Evolutionary conservation across 192 early-diverging fungal species (phyloP), one percentile per base, ranked within the genome.

Genomic region (Podila epigama): DNA sequence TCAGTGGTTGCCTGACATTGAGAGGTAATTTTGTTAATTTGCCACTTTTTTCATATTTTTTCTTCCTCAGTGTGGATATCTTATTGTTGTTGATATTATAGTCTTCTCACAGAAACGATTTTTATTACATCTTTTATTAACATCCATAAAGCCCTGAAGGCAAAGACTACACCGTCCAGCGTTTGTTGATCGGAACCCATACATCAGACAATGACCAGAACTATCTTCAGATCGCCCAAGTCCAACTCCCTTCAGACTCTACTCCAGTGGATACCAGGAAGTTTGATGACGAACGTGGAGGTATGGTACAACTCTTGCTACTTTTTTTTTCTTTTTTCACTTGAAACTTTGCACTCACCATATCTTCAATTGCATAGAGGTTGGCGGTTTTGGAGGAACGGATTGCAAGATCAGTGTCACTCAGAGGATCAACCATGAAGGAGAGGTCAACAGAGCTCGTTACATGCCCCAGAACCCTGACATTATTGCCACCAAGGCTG

Each of bases 1-100:
- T 62, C 97, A 99, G 83, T 99, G 97, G 97, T 89, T 98, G 58
- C 96, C 96, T 4, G 95, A 96, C 66, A 89, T 96, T 28, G 94
- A 97, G 79, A 85, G 84, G 94, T 93, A 82, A 39, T 13, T n/a
- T n/a, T n/a, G n/a, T n/a, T 9, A 39, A 39, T 6, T 20, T 20
- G 42, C 42, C 18, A 9, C 44, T 48, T 48, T 5, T 6, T 16
- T 48, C 20, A n/a, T n/a, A n/a, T n/a, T n/a, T n/a, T n/a, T n/a
- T n/a, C n/a, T n/a, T n/a, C n/a, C n/a, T n/a, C n/a, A n/a, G n/a
- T 22, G 16, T 48, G 44, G 44, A 22, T 50, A 42, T 18, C 18
- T 33, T 10, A 51, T 51, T 33, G 25, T 27, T 40, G 13, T 11
- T 13, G 36, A 2, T 16, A 27, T 52, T 3, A 39, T 28, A 34